Evolutionary conservation across 495 filamentous ascomycete genomes (phyloP).

Genomic region (Lentithecium fluviatile): DNA sequence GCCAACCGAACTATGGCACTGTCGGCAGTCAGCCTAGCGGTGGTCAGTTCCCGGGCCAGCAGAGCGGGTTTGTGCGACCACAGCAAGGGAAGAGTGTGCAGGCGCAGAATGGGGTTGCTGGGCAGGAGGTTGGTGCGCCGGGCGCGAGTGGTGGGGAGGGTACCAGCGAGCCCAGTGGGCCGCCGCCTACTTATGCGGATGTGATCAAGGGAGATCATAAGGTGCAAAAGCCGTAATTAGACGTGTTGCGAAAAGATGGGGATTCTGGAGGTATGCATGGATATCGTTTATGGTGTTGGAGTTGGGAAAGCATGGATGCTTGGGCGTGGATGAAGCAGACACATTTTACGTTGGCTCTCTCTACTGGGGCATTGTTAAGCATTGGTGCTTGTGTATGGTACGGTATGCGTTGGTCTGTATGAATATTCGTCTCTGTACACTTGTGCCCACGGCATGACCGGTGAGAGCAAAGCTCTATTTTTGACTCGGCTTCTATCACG

Average conservation of each 20-base stretch:
- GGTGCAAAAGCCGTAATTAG: slow-evolving; percentile 57
- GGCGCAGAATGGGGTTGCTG: slow-evolving; percentile 11
- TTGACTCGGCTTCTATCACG: too few relatives aligned
- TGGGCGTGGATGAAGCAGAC: too few relatives aligned
- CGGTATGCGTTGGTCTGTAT: too few relatives aligned
- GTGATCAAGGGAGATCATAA: slow-evolving; percentile 87
- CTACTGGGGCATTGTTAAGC: too few relatives aligned
- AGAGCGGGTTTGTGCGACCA: slow-evolving; percentile 36
- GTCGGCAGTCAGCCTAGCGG: slow-evolving; percentile 31
- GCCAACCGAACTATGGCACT: slow-evolving; percentile 38
- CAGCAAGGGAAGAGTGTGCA: slow-evolving; percentile 21
- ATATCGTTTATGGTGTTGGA: neutral
- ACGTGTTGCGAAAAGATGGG: neutral
- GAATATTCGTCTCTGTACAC: too few relatives aligned
- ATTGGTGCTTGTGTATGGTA: too few relatives aligned
- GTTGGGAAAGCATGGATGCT: too few relatives aligned
- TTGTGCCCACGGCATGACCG: too few relatives aligned
- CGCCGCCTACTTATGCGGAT: slow-evolving; percentile 80
- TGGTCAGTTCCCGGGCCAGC: slow-evolving; percentile 38
- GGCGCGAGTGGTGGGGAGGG: slow-evolving; percentile 31
- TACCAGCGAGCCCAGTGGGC: slow-evolving; percentile 34
- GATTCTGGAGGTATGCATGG: neutral
- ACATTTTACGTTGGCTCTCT: too few relatives aligned
- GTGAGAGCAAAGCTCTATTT: too few relatives aligned
- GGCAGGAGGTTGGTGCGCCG: slow-evolving; percentile 20